These are phyloP conservation scores for Fusarium austroafricanum DNA, from an alignment of 2,329 filamentous ascomycete species.

Conservation along the genomic window DNA sequence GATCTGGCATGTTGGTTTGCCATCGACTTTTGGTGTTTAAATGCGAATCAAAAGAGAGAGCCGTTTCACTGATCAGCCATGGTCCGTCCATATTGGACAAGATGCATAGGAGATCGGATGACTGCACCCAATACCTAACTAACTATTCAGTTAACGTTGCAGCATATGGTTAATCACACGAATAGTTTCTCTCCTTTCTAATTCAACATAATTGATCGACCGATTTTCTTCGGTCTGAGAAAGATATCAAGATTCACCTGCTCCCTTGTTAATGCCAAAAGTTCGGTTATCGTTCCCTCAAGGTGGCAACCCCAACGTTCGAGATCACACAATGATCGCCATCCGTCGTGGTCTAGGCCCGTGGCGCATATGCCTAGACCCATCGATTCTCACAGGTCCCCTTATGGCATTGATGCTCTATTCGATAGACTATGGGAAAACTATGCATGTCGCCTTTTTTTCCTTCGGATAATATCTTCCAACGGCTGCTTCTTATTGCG, in stretches of 20 bases:
- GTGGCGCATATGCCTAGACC: constrained; percentile 40
- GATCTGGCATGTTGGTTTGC: constrained; percentile 21
- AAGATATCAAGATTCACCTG: too few species aligned
- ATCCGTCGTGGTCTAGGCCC: constrained; percentile 31
- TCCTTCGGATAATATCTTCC: constrained; percentile 17
- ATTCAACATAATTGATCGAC: not conserved
- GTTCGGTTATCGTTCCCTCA: not conserved
- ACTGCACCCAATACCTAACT: not conserved
- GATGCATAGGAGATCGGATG: not conserved
- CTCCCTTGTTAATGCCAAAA: not conserved
- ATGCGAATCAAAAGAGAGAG: not conserved
- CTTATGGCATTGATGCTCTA: constrained; percentile 1
- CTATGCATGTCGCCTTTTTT: constrained; percentile 2
- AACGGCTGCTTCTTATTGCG: not conserved
- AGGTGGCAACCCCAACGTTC: constrained; percentile 29
- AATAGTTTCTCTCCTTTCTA: not conserved
- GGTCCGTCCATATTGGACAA: not conserved
- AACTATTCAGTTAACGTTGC: not conserved
- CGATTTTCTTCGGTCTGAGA: not conserved
- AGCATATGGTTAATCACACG: not conserved
- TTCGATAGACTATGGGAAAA: not conserved
- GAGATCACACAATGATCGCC: constrained; percentile 18
- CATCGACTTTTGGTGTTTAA: constrained; percentile 16
- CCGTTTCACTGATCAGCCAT: constrained; percentile 22
- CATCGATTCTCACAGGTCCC: constrained; percentile 20